Percentiles rank a stretch among this genome's conserved stretches.
Evolutionary conservation across 1,284 basidiomycete species (phyloP).

Genomic region (Agroathelia rolfsii): DNA sequence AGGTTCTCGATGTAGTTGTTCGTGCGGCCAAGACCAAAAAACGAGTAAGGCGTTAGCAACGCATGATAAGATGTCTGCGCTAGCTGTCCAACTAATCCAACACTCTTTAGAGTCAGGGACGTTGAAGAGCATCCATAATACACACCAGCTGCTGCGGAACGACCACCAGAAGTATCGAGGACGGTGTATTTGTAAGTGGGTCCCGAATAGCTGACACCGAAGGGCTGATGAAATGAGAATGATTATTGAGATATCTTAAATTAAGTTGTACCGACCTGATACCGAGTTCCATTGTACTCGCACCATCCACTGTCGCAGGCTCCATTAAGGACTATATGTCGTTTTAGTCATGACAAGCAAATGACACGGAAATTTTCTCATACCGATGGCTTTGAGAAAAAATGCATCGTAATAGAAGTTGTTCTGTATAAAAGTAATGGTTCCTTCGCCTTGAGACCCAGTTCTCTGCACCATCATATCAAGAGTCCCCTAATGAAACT

Average conservation of each 20-base stretch:
- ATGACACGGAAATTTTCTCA: slow-evolving; percentile 15
- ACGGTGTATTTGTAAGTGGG: slow-evolving; percentile 98
- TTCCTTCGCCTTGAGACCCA: slow-evolving; percentile 53
- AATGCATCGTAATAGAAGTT: slow-evolving; percentile 99
- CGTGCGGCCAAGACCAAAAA: slow-evolving; percentile 96
- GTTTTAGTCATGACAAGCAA: slow-evolving; percentile 4
- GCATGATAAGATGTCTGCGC: slow-evolving; percentile 89
- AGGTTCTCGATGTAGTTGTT: slow-evolving; percentile 99
- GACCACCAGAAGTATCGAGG: slow-evolving; percentile 82
- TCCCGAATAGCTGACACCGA: slow-evolving; percentile 89
- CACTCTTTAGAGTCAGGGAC: slow-evolving; percentile 5
- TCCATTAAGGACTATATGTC: slow-evolving; percentile 72
- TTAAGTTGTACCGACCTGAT: slow-evolving; percentile 49
- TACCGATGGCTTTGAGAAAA: slow-evolving; percentile 93
- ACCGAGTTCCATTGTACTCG: slow-evolving; percentile 51
- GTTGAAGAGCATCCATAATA: slow-evolving; percentile 6
- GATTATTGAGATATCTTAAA: slow-evolving; percentile 1
- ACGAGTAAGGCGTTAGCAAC: slow-evolving; percentile 85
- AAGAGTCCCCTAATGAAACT: slow-evolving; percentile 64
- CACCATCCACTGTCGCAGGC: slow-evolving; percentile 83
- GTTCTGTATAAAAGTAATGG: slow-evolving; percentile 84
- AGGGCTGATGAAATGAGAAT: slow-evolving; percentile 47
- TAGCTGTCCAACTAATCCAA: slow-evolving; percentile 70
- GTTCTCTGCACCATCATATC: slow-evolving; percentile 88
- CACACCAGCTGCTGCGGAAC: slow-evolving; percentile 83